Conservation (phyloP, 192 early-diverging fungal genomes). For the Ramicandelaber brevisporus region DNA sequence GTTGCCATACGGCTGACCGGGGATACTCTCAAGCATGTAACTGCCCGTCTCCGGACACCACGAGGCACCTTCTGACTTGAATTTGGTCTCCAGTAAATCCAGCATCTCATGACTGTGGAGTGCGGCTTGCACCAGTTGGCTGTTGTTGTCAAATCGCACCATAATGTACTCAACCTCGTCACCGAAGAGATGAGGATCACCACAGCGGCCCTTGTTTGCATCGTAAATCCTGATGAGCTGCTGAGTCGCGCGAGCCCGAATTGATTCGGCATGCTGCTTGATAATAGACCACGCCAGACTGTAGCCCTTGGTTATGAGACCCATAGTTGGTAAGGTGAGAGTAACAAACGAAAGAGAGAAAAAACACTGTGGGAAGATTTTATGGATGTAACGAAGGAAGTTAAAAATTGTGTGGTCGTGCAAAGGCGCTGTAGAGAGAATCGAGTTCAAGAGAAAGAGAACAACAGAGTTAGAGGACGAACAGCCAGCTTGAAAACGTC, state of each 20-base stretch:
- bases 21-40: slow-evolving; percentile 74
- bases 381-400: no score
- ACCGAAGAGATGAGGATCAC: slow-evolving; percentile 78
- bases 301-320: no score
- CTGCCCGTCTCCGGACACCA: slow-evolving; percentile 72
- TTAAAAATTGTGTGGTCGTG: no score
- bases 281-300: no score
- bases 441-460: no score
- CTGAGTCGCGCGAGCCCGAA: slow-evolving; percentile 73
- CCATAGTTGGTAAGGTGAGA: no score
- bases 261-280: slow-evolving; percentile 54
- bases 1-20: slow-evolving; percentile 49
- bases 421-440: no score
- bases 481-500: no score
- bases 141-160: slow-evolving; percentile 14
- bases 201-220: slow-evolving; percentile 49
- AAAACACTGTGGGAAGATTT: no score
- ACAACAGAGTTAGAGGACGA: no score
- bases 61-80: slow-evolving; percentile 13
- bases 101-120: slow-evolving; percentile 14
- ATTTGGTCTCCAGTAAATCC: slow-evolving; percentile 11
- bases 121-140: slow-evolving; percentile 5
- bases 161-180: slow-evolving; percentile 68
- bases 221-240: slow-evolving; percentile 81
- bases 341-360: no score